Evolutionary conservation across 1,284 basidiomycete genomes (phyloP), one percentile per base, ranked within the genome.

Genomic region (Trichosporon asahii): DNA sequence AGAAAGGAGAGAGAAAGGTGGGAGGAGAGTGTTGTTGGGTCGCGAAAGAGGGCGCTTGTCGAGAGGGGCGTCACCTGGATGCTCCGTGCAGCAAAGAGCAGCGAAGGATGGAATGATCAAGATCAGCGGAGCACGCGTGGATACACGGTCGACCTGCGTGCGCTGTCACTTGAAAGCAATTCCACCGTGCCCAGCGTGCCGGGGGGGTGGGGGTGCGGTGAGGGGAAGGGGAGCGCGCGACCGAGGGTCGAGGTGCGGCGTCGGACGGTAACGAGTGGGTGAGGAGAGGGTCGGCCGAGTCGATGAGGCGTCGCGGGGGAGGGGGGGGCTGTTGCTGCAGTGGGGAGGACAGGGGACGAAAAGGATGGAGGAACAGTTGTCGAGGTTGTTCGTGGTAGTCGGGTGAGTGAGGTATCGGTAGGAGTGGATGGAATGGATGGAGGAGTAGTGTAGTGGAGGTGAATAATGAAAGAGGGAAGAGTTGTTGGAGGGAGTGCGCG

Each of bases 41-140:
- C 18, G 57, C n/a, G n/a, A n/a, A n/a, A 61, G 57, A 14, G 35
- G 57, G 57, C 57, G 57, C 57, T n/a, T n/a, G 57, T 29, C 27
- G 18, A n/a, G 57, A n/a, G 57, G 46, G 49, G 49, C 57, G 57
- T 61, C 57, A 61, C 57, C 57, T 61, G 57, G 57, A 61, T 61
- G 57, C 57, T 61, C 57, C 57, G 57, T 33, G 57, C 57, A 31
- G 29, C 57, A 61, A 61, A n/a, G 27, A 61, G 57, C 29, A 61
- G 57, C 29, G 57, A 14, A 15, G 27, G 27, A 33, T 61, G 57
- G 27, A 61, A 61, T 31, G 29, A n/a, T 31, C 57, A 31, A 61
- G 57, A 61, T 31, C 57, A n/a, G 57, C 57, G 11, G 57, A 61
- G 57, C 57, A 29, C 27, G 29, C 57, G 57, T 33, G 57, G 49